These are phyloP conservation scores for Lachnellula subtilissima DNA, from an alignment of 2,329 filamentous ascomycete genomes.

Conservation along the genomic window DNA sequence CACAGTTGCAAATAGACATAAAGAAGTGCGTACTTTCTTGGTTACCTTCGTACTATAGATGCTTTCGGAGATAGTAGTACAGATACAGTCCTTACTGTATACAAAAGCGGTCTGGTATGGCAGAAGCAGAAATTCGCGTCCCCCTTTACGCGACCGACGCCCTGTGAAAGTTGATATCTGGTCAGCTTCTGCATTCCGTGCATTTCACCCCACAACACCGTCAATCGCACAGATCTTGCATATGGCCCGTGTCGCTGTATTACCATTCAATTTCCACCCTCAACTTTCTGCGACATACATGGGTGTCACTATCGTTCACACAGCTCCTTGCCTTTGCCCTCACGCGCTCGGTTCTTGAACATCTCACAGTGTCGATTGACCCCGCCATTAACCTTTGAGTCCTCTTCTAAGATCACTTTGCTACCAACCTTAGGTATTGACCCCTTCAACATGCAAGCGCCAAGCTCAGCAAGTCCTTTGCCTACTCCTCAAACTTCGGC, in stretches of 20 bases:
- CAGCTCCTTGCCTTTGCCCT: too few relatives aligned
- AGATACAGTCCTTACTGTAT: too few relatives aligned
- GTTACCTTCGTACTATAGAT: too few relatives aligned
- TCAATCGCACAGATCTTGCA: not conserved
- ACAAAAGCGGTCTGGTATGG: not conserved
- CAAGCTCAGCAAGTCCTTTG: not conserved
- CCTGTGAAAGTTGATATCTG: not conserved
- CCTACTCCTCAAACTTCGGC: conserved; percentile 14
- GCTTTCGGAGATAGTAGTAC: too few relatives aligned
- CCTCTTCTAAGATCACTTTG: too few relatives aligned
- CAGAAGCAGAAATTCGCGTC: not conserved
- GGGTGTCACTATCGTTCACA: not conserved
- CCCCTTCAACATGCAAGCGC: too few relatives aligned
- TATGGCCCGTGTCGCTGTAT: not conserved
- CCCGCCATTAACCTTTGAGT: too few relatives aligned
- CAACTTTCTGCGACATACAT: not conserved
- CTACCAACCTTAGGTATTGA: too few relatives aligned
- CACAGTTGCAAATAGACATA: too few relatives aligned
- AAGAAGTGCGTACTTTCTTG: too few relatives aligned
- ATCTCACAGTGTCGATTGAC: too few relatives aligned
- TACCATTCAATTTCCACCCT: not conserved
- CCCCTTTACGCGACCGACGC: not conserved
- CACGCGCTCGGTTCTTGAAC: too few relatives aligned
- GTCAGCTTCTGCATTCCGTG: not conserved
- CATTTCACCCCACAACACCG: not conserved